Conservation (phyloP, 768 basidiomycete genomes). For the Obba rivulosa region DNA sequence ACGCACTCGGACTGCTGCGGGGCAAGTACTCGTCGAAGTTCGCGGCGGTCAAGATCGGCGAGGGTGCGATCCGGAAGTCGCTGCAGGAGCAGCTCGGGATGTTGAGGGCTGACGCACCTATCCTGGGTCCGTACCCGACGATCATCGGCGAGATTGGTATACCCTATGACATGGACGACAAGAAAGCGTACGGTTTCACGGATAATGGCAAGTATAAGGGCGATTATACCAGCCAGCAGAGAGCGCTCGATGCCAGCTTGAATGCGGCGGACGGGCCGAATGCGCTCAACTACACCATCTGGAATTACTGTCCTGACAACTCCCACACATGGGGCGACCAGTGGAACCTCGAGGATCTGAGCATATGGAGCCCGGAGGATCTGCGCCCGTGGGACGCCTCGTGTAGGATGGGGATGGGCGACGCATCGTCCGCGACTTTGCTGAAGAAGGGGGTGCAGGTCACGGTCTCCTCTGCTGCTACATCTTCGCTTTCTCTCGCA, state of each 20-base stretch:
- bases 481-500: slow-evolving; percentile 33
- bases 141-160: slow-evolving; percentile 95
- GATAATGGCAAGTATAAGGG: slow-evolving; percentile 63
- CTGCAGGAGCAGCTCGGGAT: slow-evolving; percentile 80
- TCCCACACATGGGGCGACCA: slow-evolving; percentile 89
- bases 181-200: slow-evolving; percentile 77
- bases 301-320: slow-evolving; percentile 85
- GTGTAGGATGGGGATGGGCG: slow-evolving; percentile 21
- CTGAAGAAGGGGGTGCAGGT: slow-evolving; percentile 23
- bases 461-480: slow-evolving; percentile 11
- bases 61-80: slow-evolving; percentile 71
- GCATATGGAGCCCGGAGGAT: slow-evolving; percentile 82
- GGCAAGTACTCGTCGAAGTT: slow-evolving; percentile 69
- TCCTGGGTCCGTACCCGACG: slow-evolving; percentile 73
- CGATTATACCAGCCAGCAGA: slow-evolving; percentile 73
- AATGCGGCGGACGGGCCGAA: slow-evolving; percentile 76
- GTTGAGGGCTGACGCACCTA: slow-evolving; percentile 66
- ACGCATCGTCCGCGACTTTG: slow-evolving; percentile 37
- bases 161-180: slow-evolving; percentile 91
- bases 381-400: slow-evolving; percentile 26
- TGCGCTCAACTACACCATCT: slow-evolving; percentile 73
- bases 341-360: slow-evolving; percentile 96
- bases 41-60: slow-evolving; percentile 79
- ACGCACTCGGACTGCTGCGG: slow-evolving; percentile 87
- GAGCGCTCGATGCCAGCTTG: slow-evolving; percentile 81